Evolutionary conservation across 2,329 filamentous ascomycete genomes (phyloP), one percentile per base, ranked within the genome.

Genomic region (Neophaeococcomyces aloes): DNA sequence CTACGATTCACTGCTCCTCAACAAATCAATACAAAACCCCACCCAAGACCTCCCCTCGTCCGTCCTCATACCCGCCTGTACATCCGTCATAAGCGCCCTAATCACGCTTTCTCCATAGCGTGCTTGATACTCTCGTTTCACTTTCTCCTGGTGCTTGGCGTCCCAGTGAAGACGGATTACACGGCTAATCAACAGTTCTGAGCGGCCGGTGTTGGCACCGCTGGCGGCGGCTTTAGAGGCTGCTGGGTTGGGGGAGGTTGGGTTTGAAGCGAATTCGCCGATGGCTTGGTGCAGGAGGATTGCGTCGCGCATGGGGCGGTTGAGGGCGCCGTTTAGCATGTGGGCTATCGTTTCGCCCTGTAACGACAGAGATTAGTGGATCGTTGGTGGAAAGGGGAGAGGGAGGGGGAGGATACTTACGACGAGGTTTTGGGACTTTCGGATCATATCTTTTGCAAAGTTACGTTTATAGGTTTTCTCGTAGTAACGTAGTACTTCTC

Each of bases 261-360:
- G 7, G 2, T 21, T 11, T 1, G 81, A 78, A 1, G 73, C 76
- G 3, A 81, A 81, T 35, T 82, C 76, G 15, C 79, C 82, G 52
- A 96, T 78, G 2, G 91, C 89, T 66, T 96, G 91, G 63, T 94
- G 81, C 1, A 98, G 71, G 2, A 96, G 79, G 29, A 95, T 74
- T 2, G 89, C 86, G 62, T 96, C 91, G 44, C 91, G 85, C 50
- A 94, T 86, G 4, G 91, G 88, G 47, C 84, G 84, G 67, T 96
- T 96, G 68, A 96, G 94, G 45, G 94, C 80, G 57, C 91, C 91
- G 65, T 96, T 95, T 58, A 98, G 81, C 55, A 96, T 86, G 64
- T 96, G 91, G 0, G 87, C 86, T 29, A 96, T 78, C 15, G 94
- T 79, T 67, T 98, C 91, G 51, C 91, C 91, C 88, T 95, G 54